Conservation (phyloP, 2,329 filamentous ascomycete species). For the Trichocomaceae sp. region DNA sequence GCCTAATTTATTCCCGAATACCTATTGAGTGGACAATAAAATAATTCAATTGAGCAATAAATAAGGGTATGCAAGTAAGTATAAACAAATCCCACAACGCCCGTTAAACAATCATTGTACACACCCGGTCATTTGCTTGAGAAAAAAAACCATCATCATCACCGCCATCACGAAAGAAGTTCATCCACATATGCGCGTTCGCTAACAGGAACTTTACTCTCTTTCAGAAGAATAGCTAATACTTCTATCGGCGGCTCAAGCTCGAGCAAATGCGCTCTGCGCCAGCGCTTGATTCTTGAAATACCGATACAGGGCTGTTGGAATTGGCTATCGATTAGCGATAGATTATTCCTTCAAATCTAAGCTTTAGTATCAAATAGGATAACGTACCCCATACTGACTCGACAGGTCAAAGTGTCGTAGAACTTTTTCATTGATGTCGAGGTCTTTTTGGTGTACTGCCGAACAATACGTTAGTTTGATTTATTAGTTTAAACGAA, state of each 20-base stretch:
- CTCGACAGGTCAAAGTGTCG: constrained; percentile 87
- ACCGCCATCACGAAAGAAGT: constrained; percentile 27
- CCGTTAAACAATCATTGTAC: neutral
- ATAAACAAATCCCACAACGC: neutral
- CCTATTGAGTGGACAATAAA: too few species aligned
- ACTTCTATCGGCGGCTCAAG: constrained; percentile 88
- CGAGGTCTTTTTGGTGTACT: constrained; percentile 71
- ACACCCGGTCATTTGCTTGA: neutral
- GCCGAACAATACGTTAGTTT: neutral
- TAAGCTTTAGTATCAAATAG: too few species aligned
- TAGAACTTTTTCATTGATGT: constrained; percentile 73
- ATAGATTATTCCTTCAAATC: neutral
- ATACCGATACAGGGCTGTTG: constrained; percentile 80
- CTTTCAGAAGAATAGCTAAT: constrained; percentile 71
- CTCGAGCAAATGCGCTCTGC: constrained; percentile 72
- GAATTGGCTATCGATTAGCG: neutral
- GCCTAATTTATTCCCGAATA: too few species aligned
- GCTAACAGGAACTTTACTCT: constrained; percentile 41
- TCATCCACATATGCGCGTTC: constrained; percentile 61
- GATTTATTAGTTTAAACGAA: neutral
- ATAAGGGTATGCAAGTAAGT: neutral
- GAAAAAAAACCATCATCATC: neutral
- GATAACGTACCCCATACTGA: constrained; percentile 76
- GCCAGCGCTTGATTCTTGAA: constrained; percentile 74
- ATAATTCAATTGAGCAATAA: too few species aligned